Conservation (phyloP, 176 grass and related monocot species). For the Areca catechu region DNA sequence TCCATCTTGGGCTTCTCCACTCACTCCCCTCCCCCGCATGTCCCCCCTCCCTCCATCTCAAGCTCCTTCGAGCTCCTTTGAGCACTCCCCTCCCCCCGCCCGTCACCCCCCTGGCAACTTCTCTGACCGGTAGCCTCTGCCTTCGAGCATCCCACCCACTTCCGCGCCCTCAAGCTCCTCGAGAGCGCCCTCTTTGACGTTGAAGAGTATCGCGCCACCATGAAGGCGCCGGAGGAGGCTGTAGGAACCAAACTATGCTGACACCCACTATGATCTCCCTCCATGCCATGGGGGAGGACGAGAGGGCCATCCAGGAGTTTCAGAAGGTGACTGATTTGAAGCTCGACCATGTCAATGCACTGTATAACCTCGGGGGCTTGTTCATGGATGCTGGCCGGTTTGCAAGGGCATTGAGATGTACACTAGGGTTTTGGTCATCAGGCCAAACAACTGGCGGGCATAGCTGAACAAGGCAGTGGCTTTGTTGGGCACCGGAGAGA, state of each 20-base stretch:
- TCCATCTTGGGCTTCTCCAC: too few relatives aligned
- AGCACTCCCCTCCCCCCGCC: too few relatives aligned
- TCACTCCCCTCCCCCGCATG: too few relatives aligned
- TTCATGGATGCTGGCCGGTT: constrained; percentile 78
- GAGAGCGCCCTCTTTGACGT: constrained; percentile 88
- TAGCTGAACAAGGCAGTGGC: constrained; percentile 91
- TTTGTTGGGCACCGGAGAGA: constrained; percentile 82
- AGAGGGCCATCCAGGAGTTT: constrained; percentile 78
- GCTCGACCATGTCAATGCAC: constrained; percentile 78
- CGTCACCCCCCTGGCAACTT: too few relatives aligned
- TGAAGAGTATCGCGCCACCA: constrained; percentile 78
- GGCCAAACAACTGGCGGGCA: constrained; percentile 74
- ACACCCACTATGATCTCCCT: constrained; percentile 93
- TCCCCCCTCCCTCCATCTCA: too few relatives aligned
- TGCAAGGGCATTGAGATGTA: constrained; percentile 88
- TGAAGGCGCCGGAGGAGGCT: constrained; percentile 84
- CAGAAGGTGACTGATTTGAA: constrained; percentile 97
- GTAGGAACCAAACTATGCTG: constrained; percentile 82
- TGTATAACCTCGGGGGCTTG: constrained; percentile 93
- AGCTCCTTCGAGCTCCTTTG: too few relatives aligned
- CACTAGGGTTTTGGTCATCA: constrained; percentile 63
- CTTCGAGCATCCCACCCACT: constrained; percentile 87
- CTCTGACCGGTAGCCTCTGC: too few relatives aligned
- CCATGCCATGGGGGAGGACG: constrained; percentile 79
- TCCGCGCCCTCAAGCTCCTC: constrained; percentile 80